phyloP scores from a whole-genome alignment of 345 rosid genomes.

The Crucihimalaya himalaica region DNA sequence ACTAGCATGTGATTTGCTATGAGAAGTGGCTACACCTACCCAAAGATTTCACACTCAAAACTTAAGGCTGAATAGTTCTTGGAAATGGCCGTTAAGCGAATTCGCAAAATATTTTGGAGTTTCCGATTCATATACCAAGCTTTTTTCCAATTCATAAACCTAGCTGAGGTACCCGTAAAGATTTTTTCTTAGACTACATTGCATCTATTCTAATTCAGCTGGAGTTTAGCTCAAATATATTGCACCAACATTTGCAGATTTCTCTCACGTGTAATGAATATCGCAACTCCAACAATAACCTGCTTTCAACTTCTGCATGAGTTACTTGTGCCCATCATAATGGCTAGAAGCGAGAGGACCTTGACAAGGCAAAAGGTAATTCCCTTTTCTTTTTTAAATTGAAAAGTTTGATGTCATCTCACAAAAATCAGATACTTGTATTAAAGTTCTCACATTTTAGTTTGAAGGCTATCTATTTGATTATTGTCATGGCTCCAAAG shows the following conservation, averaged over 20 bases:
- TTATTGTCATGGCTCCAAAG: neutral
- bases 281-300: constrained; percentile 89
- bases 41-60: constrained; percentile 73
- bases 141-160: too few relatives aligned
- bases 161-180: constrained; percentile 61
- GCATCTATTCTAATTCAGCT: neutral
- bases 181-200: neutral
- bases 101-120: constrained; percentile 92
- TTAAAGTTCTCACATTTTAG: neutral
- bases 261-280: constrained; percentile 88
- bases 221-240: neutral
- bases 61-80: constrained; percentile 60
- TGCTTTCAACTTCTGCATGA: constrained; percentile 75
- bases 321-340: too few relatives aligned
- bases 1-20: constrained; percentile 79
- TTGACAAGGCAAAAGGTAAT: constrained; percentile 86
- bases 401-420: neutral
- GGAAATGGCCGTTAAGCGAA: constrained; percentile 70
- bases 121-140: too few relatives aligned
- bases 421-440: neutral
- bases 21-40: constrained; percentile 87
- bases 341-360: constrained; percentile 59
- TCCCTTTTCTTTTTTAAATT: neutral
- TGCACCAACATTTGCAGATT: constrained; percentile 46
- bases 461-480: neutral